Base-by-base conservation (phyloP, 2,329 filamentous ascomycete species). In the Domatiomyces globalis region DNA sequence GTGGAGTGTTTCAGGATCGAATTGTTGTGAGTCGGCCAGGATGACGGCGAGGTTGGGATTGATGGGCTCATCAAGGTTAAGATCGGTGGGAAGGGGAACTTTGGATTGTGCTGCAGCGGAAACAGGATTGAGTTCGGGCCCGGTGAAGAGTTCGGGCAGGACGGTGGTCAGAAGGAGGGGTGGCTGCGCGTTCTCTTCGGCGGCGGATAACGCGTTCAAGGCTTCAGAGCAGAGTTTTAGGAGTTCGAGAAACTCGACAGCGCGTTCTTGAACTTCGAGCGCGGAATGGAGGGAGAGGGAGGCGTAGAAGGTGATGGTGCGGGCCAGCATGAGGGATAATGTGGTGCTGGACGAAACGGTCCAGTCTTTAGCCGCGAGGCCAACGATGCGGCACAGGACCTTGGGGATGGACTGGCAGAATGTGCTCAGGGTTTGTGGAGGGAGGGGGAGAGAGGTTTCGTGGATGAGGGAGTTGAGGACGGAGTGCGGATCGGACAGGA, bases 201-300 rank as follows among this genome's bases (percentile, higher is more conserved):
- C 59, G 17, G 57, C 55, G 17, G 43, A 33, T 5, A 39, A 15
- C 3, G 66, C 61, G 4, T 62, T 64, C 36, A 73, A 57, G 43
- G 90, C 88, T 69, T 98, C 92, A 1, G 82, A 81, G 1, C 87
- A 87, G 45, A 98, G 74, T 53, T 87, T 87, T 62, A 96, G 79
- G 10, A 96, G 74, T 64, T 98, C 92, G 0, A 88, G 77, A 60
- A 95, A 94, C 63, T 95, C 89, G 1, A 95, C 89, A 2, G 89
- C 84, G 51, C 92, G 80, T 66, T 96, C 92, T 68, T 98, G 92
- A 2, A 98, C 88, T 64, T 98, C 92, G 1, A 98, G 74, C 61
- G 82, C 87, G 0, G 90, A 89, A 65, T 96, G 87, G 43, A 83
- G 74, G 0, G 82, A 80, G 15, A 96, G 68, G 0, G 82, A 79